Percentiles rank a stretch among this genome's conserved stretches.
Conservation (phyloP, 2,329 filamentous ascomycete species). For the Alternaria triticimaculans region DNA sequence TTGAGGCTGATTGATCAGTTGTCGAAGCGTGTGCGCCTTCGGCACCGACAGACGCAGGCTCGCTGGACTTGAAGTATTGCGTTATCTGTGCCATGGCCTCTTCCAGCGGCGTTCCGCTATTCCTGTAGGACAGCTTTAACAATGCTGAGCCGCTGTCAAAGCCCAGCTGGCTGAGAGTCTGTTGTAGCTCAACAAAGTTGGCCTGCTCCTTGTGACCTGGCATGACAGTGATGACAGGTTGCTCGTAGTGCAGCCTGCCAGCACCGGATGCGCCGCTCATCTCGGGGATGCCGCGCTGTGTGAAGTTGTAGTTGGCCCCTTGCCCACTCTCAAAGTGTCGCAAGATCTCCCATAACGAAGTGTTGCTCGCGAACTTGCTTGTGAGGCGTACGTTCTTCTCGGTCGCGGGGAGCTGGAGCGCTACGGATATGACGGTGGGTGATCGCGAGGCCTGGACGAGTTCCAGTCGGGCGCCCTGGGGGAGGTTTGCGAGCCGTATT, state of each 20-base stretch:
- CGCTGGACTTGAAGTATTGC: constrained; percentile 69
- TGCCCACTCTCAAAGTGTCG: constrained; percentile 80
- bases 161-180: constrained; percentile 84
- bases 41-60: constrained; percentile 33
- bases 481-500: constrained; percentile 81
- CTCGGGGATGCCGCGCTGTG: constrained; percentile 77
- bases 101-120: constrained; percentile 78
- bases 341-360: constrained; percentile 86
- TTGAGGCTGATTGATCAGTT: constrained; percentile 35
- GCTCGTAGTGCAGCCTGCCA: constrained; percentile 86
- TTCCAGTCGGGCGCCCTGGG: constrained; percentile 87
- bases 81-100: constrained; percentile 85
- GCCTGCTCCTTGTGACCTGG: constrained; percentile 72
- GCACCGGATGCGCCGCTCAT: constrained; percentile 62
- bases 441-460: constrained; percentile 87
- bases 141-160: constrained; percentile 84
- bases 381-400: constrained; percentile 67
- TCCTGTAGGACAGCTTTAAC: constrained; percentile 77
- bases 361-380: constrained; percentile 87
- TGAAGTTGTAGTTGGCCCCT: constrained; percentile 71
- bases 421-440: constrained; percentile 83
- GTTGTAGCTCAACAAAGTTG: constrained; percentile 82
- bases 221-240: constrained; percentile 83
- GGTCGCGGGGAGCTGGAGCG: constrained; percentile 74
- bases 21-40: constrained; percentile 38